phyloP scores from a whole-genome alignment of 345 rosid species.

The Eutrema yunnanense region DNA sequence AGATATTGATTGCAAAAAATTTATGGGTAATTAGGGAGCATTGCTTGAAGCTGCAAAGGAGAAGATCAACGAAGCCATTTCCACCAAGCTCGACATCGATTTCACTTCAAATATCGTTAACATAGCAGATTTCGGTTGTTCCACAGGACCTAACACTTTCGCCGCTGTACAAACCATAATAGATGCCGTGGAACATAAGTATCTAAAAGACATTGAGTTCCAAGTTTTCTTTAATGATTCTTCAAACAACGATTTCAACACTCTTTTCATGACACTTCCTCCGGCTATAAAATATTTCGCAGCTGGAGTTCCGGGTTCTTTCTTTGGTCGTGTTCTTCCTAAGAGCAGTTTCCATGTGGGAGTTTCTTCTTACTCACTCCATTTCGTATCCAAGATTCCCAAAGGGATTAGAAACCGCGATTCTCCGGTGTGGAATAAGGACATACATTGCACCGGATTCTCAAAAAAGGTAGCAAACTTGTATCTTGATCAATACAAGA shows the following conservation, averaged over 20 bases:
- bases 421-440: conserved; percentile 7
- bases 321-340: conserved; percentile 38
- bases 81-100: conserved; percentile 9
- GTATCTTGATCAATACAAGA: conserved; percentile 14
- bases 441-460: conserved; percentile 12
- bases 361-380: conserved; percentile 30
- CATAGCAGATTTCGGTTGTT: conserved; percentile 35
- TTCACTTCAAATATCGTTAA: not conserved
- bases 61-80: conserved; percentile 5
- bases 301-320: conserved; percentile 21
- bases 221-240: conserved; percentile 36
- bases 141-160: conserved; percentile 32
- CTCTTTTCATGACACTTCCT: conserved; percentile 31
- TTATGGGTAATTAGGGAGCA: not conserved
- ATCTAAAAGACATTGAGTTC: conserved; percentile 7
- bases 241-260: conserved; percentile 26
- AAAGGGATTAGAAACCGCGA: not conserved
- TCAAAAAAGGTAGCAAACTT: not conserved
- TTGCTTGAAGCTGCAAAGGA: conserved; percentile 20
- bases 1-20: not conserved
- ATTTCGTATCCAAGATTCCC: conserved; percentile 36
- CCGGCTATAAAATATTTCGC: conserved; percentile 14
- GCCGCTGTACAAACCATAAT: conserved; percentile 22
- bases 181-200: conserved; percentile 18
- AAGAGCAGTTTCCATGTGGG: conserved; percentile 32